phyloP scores from a whole-genome alignment of 495 filamentous ascomycete species.

The Xylaria intraflava region DNA sequence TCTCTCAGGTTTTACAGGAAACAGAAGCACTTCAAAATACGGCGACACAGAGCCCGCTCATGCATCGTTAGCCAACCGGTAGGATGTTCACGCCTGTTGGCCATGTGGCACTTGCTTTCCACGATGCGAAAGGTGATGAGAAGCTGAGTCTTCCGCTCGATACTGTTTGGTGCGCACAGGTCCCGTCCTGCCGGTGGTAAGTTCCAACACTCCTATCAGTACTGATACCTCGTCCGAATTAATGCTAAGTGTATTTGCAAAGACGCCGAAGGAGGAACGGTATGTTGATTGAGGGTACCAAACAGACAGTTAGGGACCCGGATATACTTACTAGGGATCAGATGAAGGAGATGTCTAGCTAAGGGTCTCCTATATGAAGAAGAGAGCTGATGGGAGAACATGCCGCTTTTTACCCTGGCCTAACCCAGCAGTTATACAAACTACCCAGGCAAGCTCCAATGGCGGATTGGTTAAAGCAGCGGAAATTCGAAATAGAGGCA shows the following conservation, averaged over 20 bases:
- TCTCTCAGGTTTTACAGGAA: slow-evolving; percentile 19
- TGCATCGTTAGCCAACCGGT: slow-evolving; percentile 20
- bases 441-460: slow-evolving; percentile 19
- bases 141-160: slow-evolving; percentile 19
- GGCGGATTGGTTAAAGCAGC: slow-evolving; percentile 11
- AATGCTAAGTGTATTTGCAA: slow-evolving; percentile 4
- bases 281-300: slow-evolving; percentile 52
- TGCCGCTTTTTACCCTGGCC: neutral
- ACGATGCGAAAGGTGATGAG: slow-evolving; percentile 22
- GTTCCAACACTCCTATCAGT: slow-evolving; percentile 14
- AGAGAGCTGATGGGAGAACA: slow-evolving; percentile 11
- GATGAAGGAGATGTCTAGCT: slow-evolving; percentile 13
- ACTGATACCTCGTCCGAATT: neutral
- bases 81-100: slow-evolving; percentile 33
- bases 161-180: slow-evolving; percentile 23
- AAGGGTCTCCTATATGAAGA: slow-evolving; percentile 24
- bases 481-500: neutral
- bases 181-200: slow-evolving; percentile 18
- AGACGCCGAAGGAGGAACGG: slow-evolving; percentile 43
- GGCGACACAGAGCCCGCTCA: slow-evolving; percentile 23
- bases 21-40: slow-evolving; percentile 24
- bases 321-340: slow-evolving; percentile 4
- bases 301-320: slow-evolving; percentile 10
- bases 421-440: neutral
- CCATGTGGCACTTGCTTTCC: slow-evolving; percentile 33